Conservation (phyloP, 2,329 filamentous ascomycete species). For the Aureobasidium leucospermi region DNA sequence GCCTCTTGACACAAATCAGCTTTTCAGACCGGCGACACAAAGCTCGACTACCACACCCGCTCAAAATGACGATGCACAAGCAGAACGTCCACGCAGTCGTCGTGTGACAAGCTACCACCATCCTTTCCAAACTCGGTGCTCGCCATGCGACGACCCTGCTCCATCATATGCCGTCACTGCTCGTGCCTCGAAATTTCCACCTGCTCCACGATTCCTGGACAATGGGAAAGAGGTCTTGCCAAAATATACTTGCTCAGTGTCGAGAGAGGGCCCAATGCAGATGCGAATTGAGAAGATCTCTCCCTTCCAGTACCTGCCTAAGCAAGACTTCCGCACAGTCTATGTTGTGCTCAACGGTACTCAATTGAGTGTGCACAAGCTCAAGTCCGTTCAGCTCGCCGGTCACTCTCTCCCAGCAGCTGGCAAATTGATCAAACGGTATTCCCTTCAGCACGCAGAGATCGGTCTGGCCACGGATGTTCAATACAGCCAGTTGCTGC, state of each 20-base stretch:
- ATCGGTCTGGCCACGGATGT: constrained; percentile 68
- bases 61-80: neutral
- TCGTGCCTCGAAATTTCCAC: constrained; percentile 16
- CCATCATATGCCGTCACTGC: constrained; percentile 26
- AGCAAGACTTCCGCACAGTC: constrained; percentile 34
- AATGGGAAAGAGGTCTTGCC: constrained; percentile 25
- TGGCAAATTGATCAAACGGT: constrained; percentile 56
- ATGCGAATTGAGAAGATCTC: constrained; percentile 28
- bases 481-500: constrained; percentile 46
- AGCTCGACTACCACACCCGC: neutral
- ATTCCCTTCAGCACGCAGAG: constrained; percentile 67
- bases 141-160: constrained; percentile 23
- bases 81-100: neutral
- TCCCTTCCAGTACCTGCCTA: constrained; percentile 23
- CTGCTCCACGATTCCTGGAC: constrained; percentile 14
- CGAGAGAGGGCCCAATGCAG: constrained; percentile 24
- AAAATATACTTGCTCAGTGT: constrained; percentile 28
- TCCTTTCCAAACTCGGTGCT: constrained; percentile 27
- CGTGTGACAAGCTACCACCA: constrained; percentile 27
- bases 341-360: constrained; percentile 62
- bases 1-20: neutral
- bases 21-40: neutral
- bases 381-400: constrained; percentile 42
- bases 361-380: constrained; percentile 56
- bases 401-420: constrained; percentile 32